Conservation (phyloP, 176 grass and related monocot genomes). For the Oryza officinalis region DNA sequence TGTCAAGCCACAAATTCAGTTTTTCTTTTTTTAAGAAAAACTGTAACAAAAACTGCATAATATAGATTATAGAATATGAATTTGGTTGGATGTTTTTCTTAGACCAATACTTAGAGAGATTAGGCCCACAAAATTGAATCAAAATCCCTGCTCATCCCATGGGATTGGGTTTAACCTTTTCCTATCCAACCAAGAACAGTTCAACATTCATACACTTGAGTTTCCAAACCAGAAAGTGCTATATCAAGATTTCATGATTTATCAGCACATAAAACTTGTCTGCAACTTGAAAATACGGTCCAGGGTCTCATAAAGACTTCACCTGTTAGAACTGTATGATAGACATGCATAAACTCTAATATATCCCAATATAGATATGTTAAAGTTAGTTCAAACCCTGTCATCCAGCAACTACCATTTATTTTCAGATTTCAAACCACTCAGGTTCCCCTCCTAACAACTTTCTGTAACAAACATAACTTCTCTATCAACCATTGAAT, state of each 20-base stretch:
- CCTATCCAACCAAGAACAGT: neutral
- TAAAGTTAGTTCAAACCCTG: neutral
- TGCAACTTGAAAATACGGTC: neutral
- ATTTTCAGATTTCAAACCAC: constrained; percentile 22
- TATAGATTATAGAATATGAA: neutral
- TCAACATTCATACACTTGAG: neutral
- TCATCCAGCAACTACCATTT: constrained; percentile 34
- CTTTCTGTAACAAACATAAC: constrained; percentile 35
- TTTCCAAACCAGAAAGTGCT: neutral
- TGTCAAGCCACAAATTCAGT: constrained; percentile 10
- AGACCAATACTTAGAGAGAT: neutral
- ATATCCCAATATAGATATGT: constrained; percentile 3
- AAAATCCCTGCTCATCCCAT: neutral
- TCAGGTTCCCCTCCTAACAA: constrained; percentile 32
- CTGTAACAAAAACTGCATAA: neutral
- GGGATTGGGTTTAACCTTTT: neutral
- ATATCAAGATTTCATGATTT: neutral
- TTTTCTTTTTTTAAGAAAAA: neutral
- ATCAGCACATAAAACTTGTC: neutral
- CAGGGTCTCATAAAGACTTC: neutral
- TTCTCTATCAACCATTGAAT: constrained; percentile 34
- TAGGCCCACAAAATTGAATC: neutral
- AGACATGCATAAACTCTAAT: constrained; percentile 1
- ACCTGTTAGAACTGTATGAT: neutral
- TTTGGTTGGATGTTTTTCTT: neutral